Percentiles rank a stretch among this genome's conserved stretches.
Evolutionary conservation across 345 rosid species (phyloP).

Genomic region (Citrus mangshanensis): DNA sequence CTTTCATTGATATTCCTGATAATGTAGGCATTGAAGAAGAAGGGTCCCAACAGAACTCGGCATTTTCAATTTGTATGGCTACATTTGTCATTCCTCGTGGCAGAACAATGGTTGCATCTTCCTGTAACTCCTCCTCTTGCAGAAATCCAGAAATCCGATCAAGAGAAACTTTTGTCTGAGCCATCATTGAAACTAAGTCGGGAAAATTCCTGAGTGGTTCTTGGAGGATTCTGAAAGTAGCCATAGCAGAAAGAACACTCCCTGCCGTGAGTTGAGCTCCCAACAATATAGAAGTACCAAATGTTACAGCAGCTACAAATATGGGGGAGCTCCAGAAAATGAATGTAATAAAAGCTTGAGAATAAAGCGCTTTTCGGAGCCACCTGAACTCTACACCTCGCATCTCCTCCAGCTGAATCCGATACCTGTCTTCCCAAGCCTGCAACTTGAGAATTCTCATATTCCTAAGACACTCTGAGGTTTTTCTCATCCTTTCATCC

Average conservation of each 20-base stretch:
- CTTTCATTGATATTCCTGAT: conserved; percentile 75
- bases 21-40: conserved; percentile 67
- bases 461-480: conserved; percentile 95
- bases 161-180: conserved; percentile 98
- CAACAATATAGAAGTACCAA: conserved; percentile 84
- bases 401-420: conserved; percentile 82
- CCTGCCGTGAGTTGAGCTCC: conserved; percentile 94
- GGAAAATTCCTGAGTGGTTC: conserved; percentile 99
- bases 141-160: conserved; percentile 97
- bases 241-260: conserved; percentile 97
- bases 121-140: conserved; percentile 93
- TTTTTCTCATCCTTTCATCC: conserved; percentile 99
- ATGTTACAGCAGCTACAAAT: conserved; percentile 94
- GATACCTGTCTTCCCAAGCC: conserved; percentile 98
- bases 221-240: conserved; percentile 97
- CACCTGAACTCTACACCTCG: conserved; percentile 84
- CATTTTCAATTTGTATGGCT: conserved; percentile 79
- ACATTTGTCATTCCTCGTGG: conserved; percentile 67
- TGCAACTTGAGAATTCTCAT: conserved; percentile 98
- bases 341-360: conserved; percentile 97
- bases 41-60: conserved; percentile 85
- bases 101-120: conserved; percentile 79
- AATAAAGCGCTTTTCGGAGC: conserved; percentile 92
- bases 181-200: conserved; percentile 98
- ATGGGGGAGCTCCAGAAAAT: conserved; percentile 99